Evolutionary conservation across 2,329 filamentous ascomycete genomes (phyloP), one percentile per base, ranked within the genome.

Genomic region (Coniochaeta pulveracea): DNA sequence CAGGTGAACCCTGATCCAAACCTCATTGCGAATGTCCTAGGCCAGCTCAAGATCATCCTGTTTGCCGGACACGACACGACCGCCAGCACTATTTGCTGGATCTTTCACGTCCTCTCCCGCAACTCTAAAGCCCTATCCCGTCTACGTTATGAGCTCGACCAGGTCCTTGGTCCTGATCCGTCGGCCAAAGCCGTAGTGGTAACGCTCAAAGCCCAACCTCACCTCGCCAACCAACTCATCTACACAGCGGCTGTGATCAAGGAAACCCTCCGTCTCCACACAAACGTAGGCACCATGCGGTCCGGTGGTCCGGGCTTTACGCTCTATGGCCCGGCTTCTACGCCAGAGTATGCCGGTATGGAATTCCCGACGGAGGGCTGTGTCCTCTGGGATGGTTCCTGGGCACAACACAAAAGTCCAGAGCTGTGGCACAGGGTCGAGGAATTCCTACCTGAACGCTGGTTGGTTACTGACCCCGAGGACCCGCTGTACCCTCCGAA

Each of bases 131-230:
- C 32, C 4, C 37, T 46, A 5, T 43, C 45, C 6, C 41, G 34
- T 5, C 28, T 52, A 4, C 42, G 51, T 11, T 44, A 43, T 1
- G 53, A 56, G 36, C 48, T 50, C 25, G 43, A 54, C 33, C 49
- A 51, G 3, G 54, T 75, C n/a, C 62, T 73, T 26, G 63, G 66
- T 9, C 36, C 56, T 0, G 55, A 63, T 8, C 22, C 22, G 22
- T 8, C 9, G 9, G 9, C 22, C 9, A n/a, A 24, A 3, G 19
- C 19, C 4, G 30, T 6, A 9, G 19, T 28, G 15, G 16, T 23
- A 6, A n/a, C 28, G 3, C 28, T 52, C 18, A 33, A 34, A 4
- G 19, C 31, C 6, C 38, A 42, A 8, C 45, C 46, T 0, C 38
- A 43, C 30, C 37, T 57, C 2, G 31, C 58, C 7, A 53, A 53